Evolutionary conservation across 2,329 filamentous ascomycete species (phyloP).

Genomic region (Chalaropsis thielavioides): DNA sequence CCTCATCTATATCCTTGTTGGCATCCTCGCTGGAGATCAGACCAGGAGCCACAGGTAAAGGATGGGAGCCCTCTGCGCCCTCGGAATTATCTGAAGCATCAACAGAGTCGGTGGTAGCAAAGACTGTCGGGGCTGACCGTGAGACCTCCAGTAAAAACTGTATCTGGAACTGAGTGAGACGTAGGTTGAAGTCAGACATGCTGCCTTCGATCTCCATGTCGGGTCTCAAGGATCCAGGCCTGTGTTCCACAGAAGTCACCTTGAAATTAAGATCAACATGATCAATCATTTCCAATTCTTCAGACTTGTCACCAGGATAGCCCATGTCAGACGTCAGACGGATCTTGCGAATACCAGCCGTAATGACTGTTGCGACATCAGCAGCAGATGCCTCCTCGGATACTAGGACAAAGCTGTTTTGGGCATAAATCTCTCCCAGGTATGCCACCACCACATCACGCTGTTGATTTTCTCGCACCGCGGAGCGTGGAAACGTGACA

Average conservation of each 20-base stretch:
- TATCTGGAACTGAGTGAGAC: slow-evolving; percentile 78
- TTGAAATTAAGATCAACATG: slow-evolving; percentile 90
- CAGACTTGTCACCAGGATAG: slow-evolving; percentile 54
- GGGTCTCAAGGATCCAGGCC: slow-evolving; percentile 58
- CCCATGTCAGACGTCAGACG: slow-evolving; percentile 80
- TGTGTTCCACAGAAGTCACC: slow-evolving; percentile 82
- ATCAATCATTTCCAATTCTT: slow-evolving; percentile 92
- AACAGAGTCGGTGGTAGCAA: slow-evolving; percentile 33
- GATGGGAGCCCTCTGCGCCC: not conserved
- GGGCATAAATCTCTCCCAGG: slow-evolving; percentile 90
- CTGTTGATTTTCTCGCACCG: slow-evolving; percentile 52
- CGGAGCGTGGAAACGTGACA: slow-evolving; percentile 75
- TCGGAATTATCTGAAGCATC: not conserved
- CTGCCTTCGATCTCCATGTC: slow-evolving; percentile 83
- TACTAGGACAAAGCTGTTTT: slow-evolving; percentile 57
- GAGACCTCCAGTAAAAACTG: slow-evolving; percentile 81
- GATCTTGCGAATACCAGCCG: slow-evolving; percentile 82
- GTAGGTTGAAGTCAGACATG: slow-evolving; percentile 86
- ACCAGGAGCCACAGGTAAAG: not conserved
- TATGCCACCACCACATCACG: slow-evolving; percentile 84
- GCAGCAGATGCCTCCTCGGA: slow-evolving; percentile 40
- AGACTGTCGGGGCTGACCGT: slow-evolving; percentile 73
- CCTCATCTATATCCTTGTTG: not conserved
- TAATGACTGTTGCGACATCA: slow-evolving; percentile 74
- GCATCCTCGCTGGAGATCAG: slow-evolving; percentile 14